Conservation (phyloP, 805 yeast species). For the Brettanomyces naardenensis region DNA sequence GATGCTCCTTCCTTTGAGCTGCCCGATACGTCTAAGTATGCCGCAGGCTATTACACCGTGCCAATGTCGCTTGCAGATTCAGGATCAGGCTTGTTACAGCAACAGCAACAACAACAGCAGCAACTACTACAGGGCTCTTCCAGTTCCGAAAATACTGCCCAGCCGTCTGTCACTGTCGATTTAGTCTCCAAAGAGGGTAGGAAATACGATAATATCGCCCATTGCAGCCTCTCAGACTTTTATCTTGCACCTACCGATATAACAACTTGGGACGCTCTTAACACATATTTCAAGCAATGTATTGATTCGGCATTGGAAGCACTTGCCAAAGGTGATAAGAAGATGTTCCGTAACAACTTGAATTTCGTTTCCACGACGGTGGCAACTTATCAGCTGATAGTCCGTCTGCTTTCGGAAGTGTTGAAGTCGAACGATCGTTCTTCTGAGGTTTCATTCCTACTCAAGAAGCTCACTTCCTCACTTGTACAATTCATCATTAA, state of each 20-base stretch:
- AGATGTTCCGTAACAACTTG: slow-evolving; percentile 45
- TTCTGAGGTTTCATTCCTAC: slow-evolving; percentile 36
- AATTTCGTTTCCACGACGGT: slow-evolving; percentile 46
- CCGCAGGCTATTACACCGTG: slow-evolving; percentile 16
- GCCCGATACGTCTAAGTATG: slow-evolving; percentile 16
- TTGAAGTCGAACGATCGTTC: slow-evolving; percentile 39
- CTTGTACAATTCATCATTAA: slow-evolving; percentile 59
- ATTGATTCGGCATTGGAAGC: slow-evolving; percentile 43
- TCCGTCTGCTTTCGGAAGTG: slow-evolving; percentile 47
- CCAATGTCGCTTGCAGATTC: slow-evolving; percentile 11
- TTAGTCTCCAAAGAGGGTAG: neutral
- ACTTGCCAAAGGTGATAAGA: slow-evolving; percentile 41
- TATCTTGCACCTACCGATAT: slow-evolving; percentile 55
- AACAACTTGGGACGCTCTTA: slow-evolving; percentile 49
- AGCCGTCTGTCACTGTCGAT: neutral
- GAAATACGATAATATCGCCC: neutral
- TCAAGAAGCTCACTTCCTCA: slow-evolving; percentile 45
- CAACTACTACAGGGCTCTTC: neutral
- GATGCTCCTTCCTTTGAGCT: neutral
- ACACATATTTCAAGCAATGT: slow-evolving; percentile 38
- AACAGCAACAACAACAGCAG: neutral
- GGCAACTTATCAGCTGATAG: slow-evolving; percentile 43
- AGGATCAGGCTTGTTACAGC: neutral
- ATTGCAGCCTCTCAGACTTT: slow-evolving; percentile 23
- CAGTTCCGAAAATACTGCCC: neutral